A percentile compares a stretch with the other conserved stretches of the same genome.
phyloP scores from a whole-genome alignment of 2,329 filamentous ascomycete species.

The Monosporascus ibericus region DNA sequence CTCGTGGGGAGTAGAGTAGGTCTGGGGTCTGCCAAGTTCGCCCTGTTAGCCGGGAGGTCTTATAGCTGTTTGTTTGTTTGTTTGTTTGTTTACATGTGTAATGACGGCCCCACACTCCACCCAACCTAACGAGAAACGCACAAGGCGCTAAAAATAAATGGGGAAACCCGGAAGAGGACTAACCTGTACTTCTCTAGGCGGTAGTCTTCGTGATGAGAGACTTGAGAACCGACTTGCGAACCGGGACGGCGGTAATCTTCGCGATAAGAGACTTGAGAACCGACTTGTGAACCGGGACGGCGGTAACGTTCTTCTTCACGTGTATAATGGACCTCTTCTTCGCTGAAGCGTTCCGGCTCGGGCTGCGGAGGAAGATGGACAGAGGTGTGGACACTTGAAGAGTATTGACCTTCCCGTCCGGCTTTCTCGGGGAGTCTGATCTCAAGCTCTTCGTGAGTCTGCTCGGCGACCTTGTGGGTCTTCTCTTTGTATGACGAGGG shows the following conservation, averaged over 20 bases:
- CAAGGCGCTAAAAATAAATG: background rate
- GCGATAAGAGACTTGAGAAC: slow-evolving; percentile 17
- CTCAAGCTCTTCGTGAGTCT: slow-evolving; percentile 84
- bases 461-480: slow-evolving; percentile 50
- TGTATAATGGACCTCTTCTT: slow-evolving; percentile 81
- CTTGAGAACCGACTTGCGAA: too few species aligned
- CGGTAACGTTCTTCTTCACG: slow-evolving; percentile 70
- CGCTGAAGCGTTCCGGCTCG: slow-evolving; percentile 55
- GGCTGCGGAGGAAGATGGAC: slow-evolving; percentile 58
- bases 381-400: slow-evolving; percentile 58
- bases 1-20: slow-evolving; percentile 50
- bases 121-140: too few species aligned
- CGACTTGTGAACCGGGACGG: slow-evolving; percentile 58
- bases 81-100: background rate
- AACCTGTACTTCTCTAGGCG: slow-evolving; percentile 45
- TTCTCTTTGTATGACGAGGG: slow-evolving; percentile 84
- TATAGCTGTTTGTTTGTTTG: background rate
- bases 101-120: too few species aligned
- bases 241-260: slow-evolving; percentile 35
- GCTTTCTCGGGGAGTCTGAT: slow-evolving; percentile 72
- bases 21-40: slow-evolving; percentile 13
- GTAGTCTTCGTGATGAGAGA: slow-evolving; percentile 37
- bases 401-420: slow-evolving; percentile 97
- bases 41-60: slow-evolving; percentile 6
- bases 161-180: slow-evolving; percentile 22